Evolutionary conservation across 441 rosid genomes (phyloP), one percentile per base, ranked within the genome.

Genomic region (Omphalea diandra): DNA sequence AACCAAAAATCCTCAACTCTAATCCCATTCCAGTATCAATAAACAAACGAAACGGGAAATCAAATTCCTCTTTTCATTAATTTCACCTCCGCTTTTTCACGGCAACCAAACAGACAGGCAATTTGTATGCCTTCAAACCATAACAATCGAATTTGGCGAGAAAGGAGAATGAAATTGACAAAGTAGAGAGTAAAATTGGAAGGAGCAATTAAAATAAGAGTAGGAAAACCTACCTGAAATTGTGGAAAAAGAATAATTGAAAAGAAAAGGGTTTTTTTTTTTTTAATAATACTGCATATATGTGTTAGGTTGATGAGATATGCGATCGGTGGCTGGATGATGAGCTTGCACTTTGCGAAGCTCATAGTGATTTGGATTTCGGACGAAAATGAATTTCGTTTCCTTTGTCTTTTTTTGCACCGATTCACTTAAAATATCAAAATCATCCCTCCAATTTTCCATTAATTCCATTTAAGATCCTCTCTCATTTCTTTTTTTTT

Each of bases 291-390:
- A n/a, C n/a, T n/a, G n/a, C n/a, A n/a, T n/a, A n/a, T n/a, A n/a
- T n/a, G n/a, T n/a, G n/a, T 56, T 57, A 11, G 63, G 62, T 10
- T 17, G 7, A 17, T 24, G 26, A 54, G 20, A 47, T 43, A 31
- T 57, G 38, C 31, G 35, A 64, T 67, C 68, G 83, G 74, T 61
- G 80, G 80, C 67, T 61, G 62, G 81, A 67, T 82, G 78, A 83
- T 82, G 78, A 83, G 82, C 87, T 69, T 24, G 84, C 83, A 47
- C 35, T 61, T 43, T 32, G 58, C 57, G 6, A 71, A 55, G 76
- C 74, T 69, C 66, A 31, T 40, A 43, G 29, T 26, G 49, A 62
- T 71, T 62, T 44, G 73, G 40, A 49, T 49, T n/a, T 49, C 9
- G 24, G 7, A 26, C 7, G 11, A 26, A 27, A 11, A 12, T 10